A percentile compares a stretch with the other conserved stretches of the same genome.
phyloP scores from a whole-genome alignment of 1,284 basidiomycete genomes.

The Fistulina hepatica region DNA sequence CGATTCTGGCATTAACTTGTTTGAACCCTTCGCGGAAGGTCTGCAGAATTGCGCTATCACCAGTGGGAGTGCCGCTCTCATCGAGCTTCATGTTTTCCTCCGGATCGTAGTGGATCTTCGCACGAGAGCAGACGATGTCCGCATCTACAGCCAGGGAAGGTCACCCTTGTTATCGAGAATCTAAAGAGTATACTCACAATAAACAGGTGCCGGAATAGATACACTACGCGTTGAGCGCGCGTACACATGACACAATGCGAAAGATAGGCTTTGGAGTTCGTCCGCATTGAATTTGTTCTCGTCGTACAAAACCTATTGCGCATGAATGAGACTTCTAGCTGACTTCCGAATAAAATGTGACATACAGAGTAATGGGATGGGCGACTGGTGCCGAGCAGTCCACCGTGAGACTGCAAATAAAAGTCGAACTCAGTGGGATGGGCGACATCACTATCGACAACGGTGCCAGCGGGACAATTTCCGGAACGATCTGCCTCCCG shows the following conservation, averaged over 20 bases:
- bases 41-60: constrained; percentile 14
- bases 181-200: constrained; percentile 42
- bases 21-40: neutral
- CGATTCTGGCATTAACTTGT: too few relatives aligned
- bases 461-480: constrained; percentile 66
- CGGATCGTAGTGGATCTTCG: constrained; percentile 73
- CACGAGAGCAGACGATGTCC: constrained; percentile 72
- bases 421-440: constrained; percentile 75
- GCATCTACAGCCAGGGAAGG: constrained; percentile 40
- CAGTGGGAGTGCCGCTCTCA: constrained; percentile 37
- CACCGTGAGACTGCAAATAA: constrained; percentile 69
- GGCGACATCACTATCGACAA: constrained; percentile 58
- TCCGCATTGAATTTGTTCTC: constrained; percentile 37
- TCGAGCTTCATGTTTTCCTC: constrained; percentile 39
- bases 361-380: constrained; percentile 62
- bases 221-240: constrained; percentile 75
- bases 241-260: constrained; percentile 72
- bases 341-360: constrained; percentile 14
- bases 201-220: constrained; percentile 75
- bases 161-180: constrained; percentile 6
- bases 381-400: constrained; percentile 43
- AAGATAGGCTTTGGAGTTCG: constrained; percentile 58
- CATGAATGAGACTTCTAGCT: neutral
- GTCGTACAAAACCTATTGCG: constrained; percentile 15
- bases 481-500: constrained; percentile 52